Evolutionary conservation across 129 eudicot species (phyloP), one percentile per base, ranked within the genome.

Genomic region (Artemisia argyi): DNA sequence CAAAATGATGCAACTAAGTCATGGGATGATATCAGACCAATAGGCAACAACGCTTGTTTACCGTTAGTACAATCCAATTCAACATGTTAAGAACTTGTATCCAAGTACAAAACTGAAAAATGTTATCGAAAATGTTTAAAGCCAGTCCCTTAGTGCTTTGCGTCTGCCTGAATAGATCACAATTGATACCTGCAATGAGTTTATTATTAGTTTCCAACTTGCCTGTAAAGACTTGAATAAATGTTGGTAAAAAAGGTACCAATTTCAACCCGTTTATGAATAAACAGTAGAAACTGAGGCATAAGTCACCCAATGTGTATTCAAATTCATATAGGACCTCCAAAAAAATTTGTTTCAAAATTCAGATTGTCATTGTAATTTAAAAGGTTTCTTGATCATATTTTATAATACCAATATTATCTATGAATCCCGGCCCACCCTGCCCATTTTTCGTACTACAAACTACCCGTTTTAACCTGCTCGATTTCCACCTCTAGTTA

Each of bases 41-140:
- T 61, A 39, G 74, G 46, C 55, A 68, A 68, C 61, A 70, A 60
- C 20, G 15, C 47, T 24, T 48, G 52, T 61, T 61, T 35, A 39
- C 24, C 56, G 18, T 12, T 17, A 42, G 44, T 50, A 67, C 60
- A 68, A 61, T 60, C 53, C 13, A 10, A 49, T 60, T 61, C 44
- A 69, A 44, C 53, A 53, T 16, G 44, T 62, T 68, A 76, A 15
- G 35, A 42, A 11, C 64, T 51, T 53, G 57, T 17, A 55, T 78
- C 59, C 82, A 56, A 56, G 39, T 65, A 78, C 73, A 55, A 55
- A 64, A 71, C 59, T 42, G 22, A 64, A 46, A 78, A 62, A 78
- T 68, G 66, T 65, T 11, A 50, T 28, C 51, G 15, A 54, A 24
- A 44, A 72, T 64, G 64, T 42, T 78, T 50, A 24, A 71, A 71